phyloP scores from a whole-genome alignment of 805 yeast genomes.

The Candida xiaguanensis region DNA sequence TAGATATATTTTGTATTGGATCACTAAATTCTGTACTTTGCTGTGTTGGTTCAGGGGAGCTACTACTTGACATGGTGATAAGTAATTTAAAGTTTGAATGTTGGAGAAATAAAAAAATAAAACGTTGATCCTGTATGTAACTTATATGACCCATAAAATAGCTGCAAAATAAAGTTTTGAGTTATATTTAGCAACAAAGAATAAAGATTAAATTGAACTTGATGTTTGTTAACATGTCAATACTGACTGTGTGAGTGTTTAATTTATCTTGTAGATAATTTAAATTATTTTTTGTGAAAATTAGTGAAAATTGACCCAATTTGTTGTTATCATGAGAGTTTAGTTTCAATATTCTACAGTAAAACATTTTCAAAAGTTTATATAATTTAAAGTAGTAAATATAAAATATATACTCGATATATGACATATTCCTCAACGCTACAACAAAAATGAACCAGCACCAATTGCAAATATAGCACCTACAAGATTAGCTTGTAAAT shows the following conservation, averaged over 20 bases:
- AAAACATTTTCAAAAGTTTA: too few species aligned
- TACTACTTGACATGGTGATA: slow-evolving; percentile 4
- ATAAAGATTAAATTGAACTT: too few species aligned
- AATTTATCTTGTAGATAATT: too few species aligned
- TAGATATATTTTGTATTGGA: background rate
- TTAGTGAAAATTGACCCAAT: too few species aligned
- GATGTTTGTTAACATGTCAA: too few species aligned
- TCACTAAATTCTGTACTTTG: background rate
- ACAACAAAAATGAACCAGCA: slow-evolving; percentile 4
- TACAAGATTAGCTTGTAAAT: background rate
- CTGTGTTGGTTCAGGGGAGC: slow-evolving; percentile 5
- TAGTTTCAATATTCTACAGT: too few species aligned
- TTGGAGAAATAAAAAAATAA: slow-evolving; percentile 1
- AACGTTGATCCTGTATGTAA: slow-evolving; percentile 1
- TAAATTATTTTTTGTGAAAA: too few species aligned
- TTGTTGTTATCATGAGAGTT: too few species aligned
- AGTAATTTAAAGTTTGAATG: slow-evolving; percentile 1
- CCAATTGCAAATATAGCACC: slow-evolving; percentile 4
- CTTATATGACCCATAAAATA: background rate
- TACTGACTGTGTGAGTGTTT: too few species aligned
- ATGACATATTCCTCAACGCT: background rate
- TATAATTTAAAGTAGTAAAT: too few species aligned
- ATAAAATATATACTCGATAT: background rate
- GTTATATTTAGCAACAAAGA: background rate
- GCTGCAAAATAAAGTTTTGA: background rate